A percentile compares a stretch with the other conserved stretches of the same genome.
Evolutionary conservation across 116 monocot species (phyloP).

Genomic region (Dioscorea cayenensis): DNA sequence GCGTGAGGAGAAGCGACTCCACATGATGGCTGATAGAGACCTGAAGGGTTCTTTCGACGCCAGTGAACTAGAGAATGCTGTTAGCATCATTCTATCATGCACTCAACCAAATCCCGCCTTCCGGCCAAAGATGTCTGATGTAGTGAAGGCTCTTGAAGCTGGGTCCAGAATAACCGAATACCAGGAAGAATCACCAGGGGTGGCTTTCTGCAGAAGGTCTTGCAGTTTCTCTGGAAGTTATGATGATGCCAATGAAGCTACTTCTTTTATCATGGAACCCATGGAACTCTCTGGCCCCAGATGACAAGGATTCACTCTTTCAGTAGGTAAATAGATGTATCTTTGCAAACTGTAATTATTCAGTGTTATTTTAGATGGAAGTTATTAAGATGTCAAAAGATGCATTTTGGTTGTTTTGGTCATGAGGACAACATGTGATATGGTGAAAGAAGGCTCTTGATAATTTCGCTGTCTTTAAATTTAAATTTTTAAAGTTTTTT

Average conservation of each 20-base stretch:
- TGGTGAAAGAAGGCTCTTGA: too few species aligned
- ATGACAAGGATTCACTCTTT: conserved; percentile 16
- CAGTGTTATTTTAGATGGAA: too few species aligned
- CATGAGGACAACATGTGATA: too few species aligned
- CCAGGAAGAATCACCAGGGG: conserved; percentile 27
- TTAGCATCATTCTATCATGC: conserved; percentile 57
- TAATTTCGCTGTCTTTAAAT: too few species aligned
- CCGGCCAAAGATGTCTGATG: conserved; percentile 82
- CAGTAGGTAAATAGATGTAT: too few species aligned
- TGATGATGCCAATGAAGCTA: conserved; percentile 51
- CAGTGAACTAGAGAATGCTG: conserved; percentile 60
- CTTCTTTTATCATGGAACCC: conserved; percentile 79
- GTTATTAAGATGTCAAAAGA: too few species aligned
- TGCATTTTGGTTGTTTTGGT: too few species aligned
- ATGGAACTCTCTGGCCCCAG: conserved; percentile 90
- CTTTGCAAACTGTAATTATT: too few species aligned
- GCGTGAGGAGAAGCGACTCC: conserved; percentile 54
- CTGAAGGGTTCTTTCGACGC: conserved; percentile 41
- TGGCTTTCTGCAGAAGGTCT: conserved; percentile 14
- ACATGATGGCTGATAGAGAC: conserved; percentile 51
- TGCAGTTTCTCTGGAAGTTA: conserved; percentile 48
- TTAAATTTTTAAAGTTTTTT: too few species aligned
- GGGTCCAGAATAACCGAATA: conserved; percentile 23
- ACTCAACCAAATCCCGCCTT: conserved; percentile 58
- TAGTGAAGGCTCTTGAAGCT: conserved; percentile 56